phyloP scores from a whole-genome alignment of 2,329 filamentous ascomycete genomes.

The Phialemoniopsis sp. region DNA sequence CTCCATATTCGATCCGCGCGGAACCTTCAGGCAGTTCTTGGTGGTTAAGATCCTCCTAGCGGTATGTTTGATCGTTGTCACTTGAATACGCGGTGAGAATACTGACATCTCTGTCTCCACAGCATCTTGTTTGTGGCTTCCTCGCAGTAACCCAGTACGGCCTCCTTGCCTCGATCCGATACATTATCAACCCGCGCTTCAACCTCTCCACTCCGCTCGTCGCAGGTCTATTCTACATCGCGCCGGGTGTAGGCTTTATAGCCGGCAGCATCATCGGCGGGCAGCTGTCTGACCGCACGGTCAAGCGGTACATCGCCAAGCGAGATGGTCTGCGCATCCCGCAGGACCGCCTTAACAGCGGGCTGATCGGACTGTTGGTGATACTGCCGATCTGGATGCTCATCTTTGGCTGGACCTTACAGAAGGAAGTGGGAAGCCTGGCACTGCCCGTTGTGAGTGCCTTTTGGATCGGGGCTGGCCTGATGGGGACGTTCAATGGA shows the following conservation, averaged over 20 bases:
- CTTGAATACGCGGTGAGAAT: background rate
- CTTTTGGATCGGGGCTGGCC: slow-evolving; percentile 70
- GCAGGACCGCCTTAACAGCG: slow-evolving; percentile 63
- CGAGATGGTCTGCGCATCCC: slow-evolving; percentile 56
- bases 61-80: slow-evolving; percentile 1
- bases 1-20: slow-evolving; percentile 3
- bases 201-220: slow-evolving; percentile 61
- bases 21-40: slow-evolving; percentile 3
- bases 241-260: slow-evolving; percentile 67
- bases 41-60: slow-evolving; percentile 3
- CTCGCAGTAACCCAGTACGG: slow-evolving; percentile 65
- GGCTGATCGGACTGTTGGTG: slow-evolving; percentile 50
- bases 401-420: slow-evolving; percentile 52
- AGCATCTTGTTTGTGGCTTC: slow-evolving; percentile 41
- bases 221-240: slow-evolving; percentile 69
- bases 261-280: slow-evolving; percentile 69
- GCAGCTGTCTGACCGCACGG: slow-evolving; percentile 63
- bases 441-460: slow-evolving; percentile 65
- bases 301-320: slow-evolving; percentile 60
- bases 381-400: slow-evolving; percentile 61
- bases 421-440: slow-evolving; percentile 45
- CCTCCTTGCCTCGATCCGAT: slow-evolving; percentile 63
- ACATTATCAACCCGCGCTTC: slow-evolving; percentile 72
- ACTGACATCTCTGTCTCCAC: no score
- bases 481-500: slow-evolving; percentile 71